Base-by-base conservation (phyloP, 2,329 filamentous ascomycete genomes). In the Calonectria multiphialidica region DNA sequence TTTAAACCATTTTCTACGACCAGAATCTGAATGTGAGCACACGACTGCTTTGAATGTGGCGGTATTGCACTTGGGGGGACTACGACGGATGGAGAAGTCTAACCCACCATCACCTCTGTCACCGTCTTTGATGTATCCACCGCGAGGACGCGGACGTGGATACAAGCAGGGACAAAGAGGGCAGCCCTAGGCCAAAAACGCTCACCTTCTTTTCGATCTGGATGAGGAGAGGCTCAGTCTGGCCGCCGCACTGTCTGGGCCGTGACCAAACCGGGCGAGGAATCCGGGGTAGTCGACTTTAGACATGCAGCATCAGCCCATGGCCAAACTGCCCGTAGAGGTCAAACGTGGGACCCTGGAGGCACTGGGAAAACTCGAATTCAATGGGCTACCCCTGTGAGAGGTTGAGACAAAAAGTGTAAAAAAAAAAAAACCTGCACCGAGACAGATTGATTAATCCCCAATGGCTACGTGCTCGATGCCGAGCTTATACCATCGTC, bases 21-120 rank as follows among this genome's bases (percentile, higher is more conserved):
- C 25, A 21, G 33, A 15, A 53, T 33, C 53, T 25, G 47, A 66
- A 5, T 5, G 18, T n/a, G 35, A 72, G 55, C 72, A 73, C 55
- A 73, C 62, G 68, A 72, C 62, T 59, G 62, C 45, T 53, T 68
- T 75, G 72, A 68, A 42, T 62, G 70, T 73, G 69, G 74, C 75
- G 72, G 61, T 40, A 76, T 70, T 49, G 59, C 45, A 15, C 53
- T 13, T 12, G 16, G 18, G 49, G 5, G 16, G 3, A 18, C 53
- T 13, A 55, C 50, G 30, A 53, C 28, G 30, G 30, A 21, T 33
- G 30, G 53, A 40, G 33, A 53, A 59, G 53, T n/a, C 53, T 40
- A 59, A 59, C 23, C 53, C 53, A 25, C 53, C 35, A 15, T 40
- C 10, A 10, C 33, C 53, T 10, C 53, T n/a, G 35, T n/a, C 53